Evolutionary conservation across 345 rosid species (phyloP).

Genomic region (Moricandia arvensis): DNA sequence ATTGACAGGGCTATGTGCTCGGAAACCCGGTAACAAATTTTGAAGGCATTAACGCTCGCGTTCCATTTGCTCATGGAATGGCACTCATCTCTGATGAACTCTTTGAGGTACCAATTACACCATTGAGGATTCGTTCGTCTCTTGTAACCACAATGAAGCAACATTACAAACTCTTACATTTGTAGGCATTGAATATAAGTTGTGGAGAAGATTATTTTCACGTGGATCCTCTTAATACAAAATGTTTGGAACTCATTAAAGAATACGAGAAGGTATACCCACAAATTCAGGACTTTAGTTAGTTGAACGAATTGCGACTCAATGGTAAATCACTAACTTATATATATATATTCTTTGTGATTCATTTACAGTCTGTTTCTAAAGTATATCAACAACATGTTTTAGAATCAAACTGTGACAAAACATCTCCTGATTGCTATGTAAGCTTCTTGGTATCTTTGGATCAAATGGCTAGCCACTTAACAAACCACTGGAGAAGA

Average conservation of each 20-base stretch:
- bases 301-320: neutral
- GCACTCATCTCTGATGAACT: constrained; percentile 52
- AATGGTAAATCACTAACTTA: neutral
- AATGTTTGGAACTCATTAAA: constrained; percentile 37
- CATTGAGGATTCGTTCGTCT: neutral
- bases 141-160: neutral
- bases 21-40: constrained; percentile 51
- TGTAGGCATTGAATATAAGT: constrained; percentile 48
- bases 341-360: neutral
- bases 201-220: constrained; percentile 40
- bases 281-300: neutral
- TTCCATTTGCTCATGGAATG: constrained; percentile 58
- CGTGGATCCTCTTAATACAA: constrained; percentile 35
- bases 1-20: constrained; percentile 57
- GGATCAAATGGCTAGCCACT: neutral
- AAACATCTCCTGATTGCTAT: constrained; percentile 15
- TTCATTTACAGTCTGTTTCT: constrained; percentile 13
- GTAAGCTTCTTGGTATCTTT: constrained; percentile 17
- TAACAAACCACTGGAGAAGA: neutral
- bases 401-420: constrained; percentile 2
- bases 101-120: constrained; percentile 39
- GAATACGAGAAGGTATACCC: neutral
- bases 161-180: neutral
- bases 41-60: constrained; percentile 35
- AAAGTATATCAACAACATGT: neutral